Evolutionary conservation across 1,139 yeast species (phyloP).

Genomic region (Lodderomyces oxycetoniae): DNA sequence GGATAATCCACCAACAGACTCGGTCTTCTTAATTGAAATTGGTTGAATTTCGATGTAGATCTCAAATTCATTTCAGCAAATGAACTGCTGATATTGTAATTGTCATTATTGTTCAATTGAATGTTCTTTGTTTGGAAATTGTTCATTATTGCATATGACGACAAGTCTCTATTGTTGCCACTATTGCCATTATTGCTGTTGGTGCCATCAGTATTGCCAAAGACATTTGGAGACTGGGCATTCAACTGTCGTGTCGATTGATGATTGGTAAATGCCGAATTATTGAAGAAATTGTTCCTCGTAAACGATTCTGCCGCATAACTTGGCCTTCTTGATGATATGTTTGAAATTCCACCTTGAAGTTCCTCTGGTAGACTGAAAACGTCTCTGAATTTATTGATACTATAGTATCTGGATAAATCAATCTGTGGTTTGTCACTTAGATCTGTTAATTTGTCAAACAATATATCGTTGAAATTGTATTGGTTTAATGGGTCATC

Average conservation of each 20-base stretch:
- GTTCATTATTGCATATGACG: constrained; percentile 23
- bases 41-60: constrained; percentile 34
- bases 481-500: constrained; percentile 12
- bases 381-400: constrained; percentile 14
- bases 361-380: constrained; percentile 55
- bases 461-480: constrained; percentile 26
- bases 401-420: constrained; percentile 7
- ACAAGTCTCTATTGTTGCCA: constrained; percentile 7
- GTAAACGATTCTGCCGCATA: constrained; percentile 60
- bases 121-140: constrained; percentile 14
- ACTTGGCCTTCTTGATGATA: constrained; percentile 59
- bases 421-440: constrained; percentile 6
- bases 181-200: constrained; percentile 1
- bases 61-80: constrained; percentile 27
- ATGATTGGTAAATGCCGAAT: not conserved
- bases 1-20: constrained; percentile 39
- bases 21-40: constrained; percentile 43
- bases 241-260: constrained; percentile 8
- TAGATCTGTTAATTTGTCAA: constrained; percentile 26
- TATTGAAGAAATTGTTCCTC: constrained; percentile 21
- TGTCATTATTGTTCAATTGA: constrained; percentile 13
- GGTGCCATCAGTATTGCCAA: constrained; percentile 5
- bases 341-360: constrained; percentile 61
- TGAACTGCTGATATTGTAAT: constrained; percentile 14
- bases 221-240: constrained; percentile 10